Evolutionary conservation across 345 rosid genomes (phyloP).

Genomic region (Eutrema yunnanense): DNA sequence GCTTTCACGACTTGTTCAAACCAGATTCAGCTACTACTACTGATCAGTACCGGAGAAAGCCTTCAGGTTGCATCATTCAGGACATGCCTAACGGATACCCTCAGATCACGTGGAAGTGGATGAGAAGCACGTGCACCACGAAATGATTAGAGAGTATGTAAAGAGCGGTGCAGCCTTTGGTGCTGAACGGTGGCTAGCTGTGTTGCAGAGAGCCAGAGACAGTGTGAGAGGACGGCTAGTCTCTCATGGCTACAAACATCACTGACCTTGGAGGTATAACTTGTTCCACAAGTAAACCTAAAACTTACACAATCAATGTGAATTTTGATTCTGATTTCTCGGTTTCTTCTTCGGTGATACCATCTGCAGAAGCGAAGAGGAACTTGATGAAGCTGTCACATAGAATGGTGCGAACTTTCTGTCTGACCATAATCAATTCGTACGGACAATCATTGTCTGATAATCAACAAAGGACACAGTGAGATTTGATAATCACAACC

Average conservation of each 20-base stretch:
- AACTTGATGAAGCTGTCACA: slow-evolving; percentile 72
- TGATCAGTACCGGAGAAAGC: slow-evolving; percentile 44
- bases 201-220: slow-evolving; percentile 33
- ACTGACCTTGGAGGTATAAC: slow-evolving; percentile 33
- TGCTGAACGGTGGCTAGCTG: slow-evolving; percentile 51
- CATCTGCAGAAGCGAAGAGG: slow-evolving; percentile 61
- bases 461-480: slow-evolving; percentile 39
- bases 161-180: slow-evolving; percentile 46
- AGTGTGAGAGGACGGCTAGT: slow-evolving; percentile 37
- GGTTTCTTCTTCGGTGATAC: slow-evolving; percentile 44
- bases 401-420: slow-evolving; percentile 68
- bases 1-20: neutral
- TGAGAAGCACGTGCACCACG: slow-evolving; percentile 31
- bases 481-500: slow-evolving; percentile 39
- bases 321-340: neutral
- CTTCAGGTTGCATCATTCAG: slow-evolving; percentile 69
- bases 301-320: neutral
- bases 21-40: slow-evolving; percentile 9
- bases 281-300: slow-evolving; percentile 25
- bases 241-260: slow-evolving; percentile 30
- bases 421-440: slow-evolving; percentile 46
- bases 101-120: slow-evolving; percentile 60
- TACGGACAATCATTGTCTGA: slow-evolving; percentile 58
- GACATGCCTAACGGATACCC: slow-evolving; percentile 51
- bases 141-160: slow-evolving; percentile 29